Conservation (phyloP, 116 monocot genomes). For the Zostera marina region DNA sequence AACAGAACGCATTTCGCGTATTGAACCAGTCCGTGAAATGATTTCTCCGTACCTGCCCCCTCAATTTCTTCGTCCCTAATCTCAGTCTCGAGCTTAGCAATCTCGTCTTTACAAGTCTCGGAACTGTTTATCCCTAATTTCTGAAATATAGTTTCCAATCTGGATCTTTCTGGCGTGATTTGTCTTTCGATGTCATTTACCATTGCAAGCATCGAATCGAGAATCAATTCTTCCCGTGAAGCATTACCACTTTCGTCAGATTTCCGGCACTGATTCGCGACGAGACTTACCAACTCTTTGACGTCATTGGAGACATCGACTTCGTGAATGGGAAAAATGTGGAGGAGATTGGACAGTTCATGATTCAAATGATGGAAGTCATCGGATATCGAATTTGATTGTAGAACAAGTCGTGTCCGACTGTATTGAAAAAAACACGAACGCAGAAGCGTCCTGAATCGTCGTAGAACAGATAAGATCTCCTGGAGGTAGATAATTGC, state of each 20-base stretch:
- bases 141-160: conserved; percentile 31
- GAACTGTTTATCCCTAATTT: conserved; percentile 34
- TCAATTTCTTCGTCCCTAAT: conserved; percentile 30
- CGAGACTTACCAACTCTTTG: conserved; percentile 35
- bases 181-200: conserved; percentile 40
- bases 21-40: conserved; percentile 52
- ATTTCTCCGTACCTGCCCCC: conserved; percentile 27
- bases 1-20: conserved; percentile 74
- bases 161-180: conserved; percentile 23
- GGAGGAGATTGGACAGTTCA: conserved; percentile 48
- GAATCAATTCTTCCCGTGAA: conserved; percentile 15
- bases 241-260: not conserved
- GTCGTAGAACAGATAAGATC: conserved; percentile 22
- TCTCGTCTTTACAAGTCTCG: conserved; percentile 35
- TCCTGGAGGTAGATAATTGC: conserved; percentile 2
- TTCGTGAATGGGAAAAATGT: conserved; percentile 38
- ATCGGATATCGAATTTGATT: conserved; percentile 13
- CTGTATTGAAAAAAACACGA: conserved; percentile 27
- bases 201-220: conserved; percentile 25
- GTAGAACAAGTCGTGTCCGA: conserved; percentile 30
- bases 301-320: conserved; percentile 37
- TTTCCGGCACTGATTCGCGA: conserved; percentile 37
- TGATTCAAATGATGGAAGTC: conserved; percentile 28
- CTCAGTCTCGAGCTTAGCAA: conserved; percentile 48
- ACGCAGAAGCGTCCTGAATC: conserved; percentile 28